Evolutionary conservation across 2,329 filamentous ascomycete genomes (phyloP).

Genomic region (Nigrospora osmanthi): DNA sequence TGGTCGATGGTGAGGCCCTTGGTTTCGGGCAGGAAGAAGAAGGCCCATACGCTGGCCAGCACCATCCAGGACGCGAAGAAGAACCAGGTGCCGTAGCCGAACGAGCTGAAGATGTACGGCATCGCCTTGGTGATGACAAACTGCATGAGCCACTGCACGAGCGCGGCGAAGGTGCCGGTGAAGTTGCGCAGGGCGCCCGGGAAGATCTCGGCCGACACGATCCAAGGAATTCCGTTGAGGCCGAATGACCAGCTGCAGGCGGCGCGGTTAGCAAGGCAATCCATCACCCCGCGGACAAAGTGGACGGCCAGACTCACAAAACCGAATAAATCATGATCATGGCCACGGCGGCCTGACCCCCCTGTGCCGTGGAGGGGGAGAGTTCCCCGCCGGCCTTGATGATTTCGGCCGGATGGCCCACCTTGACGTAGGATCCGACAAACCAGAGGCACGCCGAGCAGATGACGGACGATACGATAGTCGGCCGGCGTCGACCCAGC

Average conservation of each 20-base stretch:
- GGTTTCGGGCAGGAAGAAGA: conserved; percentile 45
- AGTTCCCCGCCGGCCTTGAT: conserved; percentile 32
- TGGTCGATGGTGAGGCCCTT: conserved; percentile 46
- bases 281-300: accelerated
- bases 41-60: conserved; percentile 37
- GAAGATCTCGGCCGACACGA: conserved; percentile 36
- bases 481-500: conserved; percentile 29
- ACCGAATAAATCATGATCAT: conserved; percentile 47
- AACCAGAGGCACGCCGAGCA: conserved; percentile 42
- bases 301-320: conserved; percentile 29
- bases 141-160: conserved; percentile 32
- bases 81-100: conserved; percentile 46
- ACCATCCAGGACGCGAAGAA: conserved; percentile 48
- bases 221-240: conserved; percentile 37
- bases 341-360: conserved; percentile 44
- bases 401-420: conserved; percentile 36
- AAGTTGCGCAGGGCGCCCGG: conserved; percentile 32
- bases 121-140: conserved; percentile 35
- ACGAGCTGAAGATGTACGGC: conserved; percentile 33
- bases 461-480: conserved; percentile 37
- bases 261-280: too few relatives aligned
- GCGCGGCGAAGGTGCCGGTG: conserved; percentile 31
- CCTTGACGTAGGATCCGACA: conserved; percentile 45
- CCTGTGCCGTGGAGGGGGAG: conserved; percentile 32
- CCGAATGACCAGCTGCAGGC: conserved; percentile 31